These are phyloP conservation scores for Phalaenopsis equestris DNA, from an alignment of 106 monocot genomes.

Conservation along the genomic window DNA sequence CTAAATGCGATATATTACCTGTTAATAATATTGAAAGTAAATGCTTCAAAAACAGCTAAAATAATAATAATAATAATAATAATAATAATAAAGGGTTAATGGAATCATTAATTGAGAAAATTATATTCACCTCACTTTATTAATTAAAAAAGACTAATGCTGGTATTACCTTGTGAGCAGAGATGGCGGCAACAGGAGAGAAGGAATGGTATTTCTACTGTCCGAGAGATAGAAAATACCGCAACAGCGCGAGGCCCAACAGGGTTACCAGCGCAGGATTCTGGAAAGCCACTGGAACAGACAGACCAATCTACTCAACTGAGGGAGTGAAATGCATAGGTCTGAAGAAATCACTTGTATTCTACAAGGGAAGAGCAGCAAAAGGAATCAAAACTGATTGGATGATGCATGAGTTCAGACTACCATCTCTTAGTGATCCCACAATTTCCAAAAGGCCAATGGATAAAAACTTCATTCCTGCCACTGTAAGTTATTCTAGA, in stretches of 20 bases:
- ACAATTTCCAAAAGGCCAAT: constrained; percentile 37
- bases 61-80: neutral
- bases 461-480: constrained; percentile 51
- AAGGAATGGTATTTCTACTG: constrained; percentile 99
- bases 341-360: constrained; percentile 97
- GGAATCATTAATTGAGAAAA: neutral
- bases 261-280: constrained; percentile 89
- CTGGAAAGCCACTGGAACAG: constrained; percentile 98
- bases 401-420: constrained; percentile 99
- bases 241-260: constrained; percentile 92
- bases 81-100: neutral
- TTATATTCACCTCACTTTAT: neutral
- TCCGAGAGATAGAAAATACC: constrained; percentile 86
- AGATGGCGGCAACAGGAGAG: constrained; percentile 80
- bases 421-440: constrained; percentile 56
- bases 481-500: constrained; percentile 38
- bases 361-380: constrained; percentile 98
- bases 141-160: neutral
- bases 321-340: constrained; percentile 92
- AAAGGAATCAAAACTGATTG: constrained; percentile 92
- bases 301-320: constrained; percentile 87
- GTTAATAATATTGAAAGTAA: too few relatives aligned
- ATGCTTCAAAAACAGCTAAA: too few relatives aligned
- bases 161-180: constrained; percentile 19
- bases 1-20: too few relatives aligned